Conservation (phyloP, 371 early-diverging fungal species). For the Mortierella sp. region DNA sequence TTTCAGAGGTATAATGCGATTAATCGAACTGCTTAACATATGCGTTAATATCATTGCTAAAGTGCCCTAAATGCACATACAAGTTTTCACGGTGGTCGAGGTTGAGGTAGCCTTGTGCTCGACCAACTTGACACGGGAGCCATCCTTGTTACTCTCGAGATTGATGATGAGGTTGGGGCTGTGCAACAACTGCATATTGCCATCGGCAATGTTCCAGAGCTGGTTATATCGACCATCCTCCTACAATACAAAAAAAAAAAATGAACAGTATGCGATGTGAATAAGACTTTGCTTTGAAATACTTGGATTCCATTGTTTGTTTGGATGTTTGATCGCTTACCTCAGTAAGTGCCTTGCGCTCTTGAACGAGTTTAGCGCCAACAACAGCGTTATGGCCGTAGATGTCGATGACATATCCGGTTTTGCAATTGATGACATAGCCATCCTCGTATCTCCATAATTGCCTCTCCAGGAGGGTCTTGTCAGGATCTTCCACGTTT, state of each 20-base stretch:
- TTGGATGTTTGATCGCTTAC: conserved; percentile 7
- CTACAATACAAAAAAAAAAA: conserved; percentile 7
- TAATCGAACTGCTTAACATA: not conserved
- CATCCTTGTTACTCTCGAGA: conserved; percentile 41
- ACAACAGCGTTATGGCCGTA: conserved; percentile 52
- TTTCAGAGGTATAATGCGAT: not conserved
- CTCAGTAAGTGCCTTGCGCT: conserved; percentile 42
- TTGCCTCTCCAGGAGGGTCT: conserved; percentile 56
- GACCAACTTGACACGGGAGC: conserved; percentile 48
- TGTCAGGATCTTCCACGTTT: conserved; percentile 39
- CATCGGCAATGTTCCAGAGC: conserved; percentile 48
- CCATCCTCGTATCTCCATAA: conserved; percentile 69
- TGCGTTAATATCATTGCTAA: no score
- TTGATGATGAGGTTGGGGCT: conserved; percentile 35
- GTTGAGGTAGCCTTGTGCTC: conserved; percentile 30
- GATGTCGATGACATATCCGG: conserved; percentile 66
- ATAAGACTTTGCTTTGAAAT: no score
- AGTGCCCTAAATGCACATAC: conserved; percentile 12
- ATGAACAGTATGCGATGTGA: not conserved
- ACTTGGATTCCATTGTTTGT: not conserved
- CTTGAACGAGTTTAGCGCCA: conserved; percentile 52
- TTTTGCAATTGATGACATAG: conserved; percentile 65
- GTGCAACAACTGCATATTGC: conserved; percentile 44
- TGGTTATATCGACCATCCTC: conserved; percentile 45
- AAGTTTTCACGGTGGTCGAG: conserved; percentile 21